phyloP scores from a whole-genome alignment of 2,329 filamentous ascomycete genomes.

The Blastomyces silverae region DNA sequence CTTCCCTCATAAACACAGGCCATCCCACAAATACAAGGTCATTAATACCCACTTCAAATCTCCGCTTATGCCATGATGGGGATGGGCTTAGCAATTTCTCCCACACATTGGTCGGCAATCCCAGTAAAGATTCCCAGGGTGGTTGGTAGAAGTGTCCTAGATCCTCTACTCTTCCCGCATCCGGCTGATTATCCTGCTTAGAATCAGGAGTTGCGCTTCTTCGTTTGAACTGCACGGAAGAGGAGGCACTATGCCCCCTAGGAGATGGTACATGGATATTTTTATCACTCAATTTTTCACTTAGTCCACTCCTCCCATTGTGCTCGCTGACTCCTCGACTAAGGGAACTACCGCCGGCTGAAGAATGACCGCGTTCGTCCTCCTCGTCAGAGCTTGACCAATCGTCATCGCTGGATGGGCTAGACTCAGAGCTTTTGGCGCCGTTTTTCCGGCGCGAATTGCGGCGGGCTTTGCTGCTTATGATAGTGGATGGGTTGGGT shows the following conservation, averaged over 20 bases:
- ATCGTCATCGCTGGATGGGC: constrained; percentile 35
- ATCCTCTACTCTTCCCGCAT: constrained; percentile 27
- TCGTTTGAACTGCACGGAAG: not conserved
- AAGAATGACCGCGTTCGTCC: constrained; percentile 21
- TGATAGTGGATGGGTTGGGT: constrained; percentile 41
- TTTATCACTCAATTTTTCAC: constrained; percentile 8
- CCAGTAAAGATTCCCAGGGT: constrained; percentile 58
- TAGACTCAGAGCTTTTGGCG: constrained; percentile 33
- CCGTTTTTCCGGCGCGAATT: constrained; percentile 30
- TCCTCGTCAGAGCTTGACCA: constrained; percentile 38
- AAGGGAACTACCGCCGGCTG: constrained; percentile 5
- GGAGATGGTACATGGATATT: not conserved
- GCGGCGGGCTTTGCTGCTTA: constrained; percentile 26
- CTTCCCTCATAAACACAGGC: constrained; percentile 72
- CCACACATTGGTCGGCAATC: constrained; percentile 67
- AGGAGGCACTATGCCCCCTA: not conserved
- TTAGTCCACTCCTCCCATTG: not conserved
- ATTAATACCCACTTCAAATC: constrained; percentile 76
- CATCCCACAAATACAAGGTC: constrained; percentile 74
- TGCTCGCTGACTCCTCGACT: constrained; percentile 2
- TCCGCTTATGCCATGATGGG: constrained; percentile 68
- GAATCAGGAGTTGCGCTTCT: constrained; percentile 5
- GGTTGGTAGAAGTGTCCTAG: constrained; percentile 25
- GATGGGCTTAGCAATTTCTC: constrained; percentile 73
- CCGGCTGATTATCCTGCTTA: constrained; percentile 20